Base-by-base conservation (phyloP, 2,329 filamentous ascomycete genomes). In the Paraphoma sp. region DNA sequence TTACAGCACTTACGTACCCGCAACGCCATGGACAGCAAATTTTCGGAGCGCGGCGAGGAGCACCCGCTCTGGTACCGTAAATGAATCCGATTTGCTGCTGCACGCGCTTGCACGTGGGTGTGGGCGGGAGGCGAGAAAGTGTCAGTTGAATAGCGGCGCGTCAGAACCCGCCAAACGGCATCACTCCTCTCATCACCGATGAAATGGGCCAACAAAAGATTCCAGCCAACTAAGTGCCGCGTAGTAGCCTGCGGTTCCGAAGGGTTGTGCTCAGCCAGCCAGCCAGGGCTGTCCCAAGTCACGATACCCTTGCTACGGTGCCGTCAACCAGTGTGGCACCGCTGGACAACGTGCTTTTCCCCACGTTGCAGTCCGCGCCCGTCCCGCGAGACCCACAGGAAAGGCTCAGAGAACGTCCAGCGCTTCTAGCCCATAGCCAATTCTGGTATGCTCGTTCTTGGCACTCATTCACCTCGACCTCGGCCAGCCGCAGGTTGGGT, bases 301-400 rank as follows among this genome's bases (percentile, higher is more conserved):
- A 16, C 31, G 28, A 9, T 29, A 62, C 45, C 62, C 62, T 51
- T 62, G 60, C 46, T 44, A 17, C 51, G 51, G 59, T 57, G 59
- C 51, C 54, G 62, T 63, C 60, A 59, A 62, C 55, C 60, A 54
- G 58, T 48, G 65, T 65, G 65, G 64, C 64, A 64, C 62, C 52
- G 50, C 51, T 55, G 57, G 42, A 69, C 62, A 65, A 69, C 65
- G 66, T 68, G 67, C 53, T 65, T 71, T 71, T 72, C 69, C 71
- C 71, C 71, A 73, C 69, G 71, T 68, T 68, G 63, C 61, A 69
- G 63, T 62, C 58, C 64, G 61, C 61, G 48, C 53, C 64, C 67
- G 62, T 64, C 59, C 59, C 65, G 68, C 56, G 45, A 63, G 68
- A 51, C 67, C 63, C 65, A 67, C 66, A 54, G 45, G 36, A 30